A percentile compares a stretch with the other conserved stretches of the same genome.
phyloP scores from a whole-genome alignment of 306 rosid species.

The Corylus heterophylla region DNA sequence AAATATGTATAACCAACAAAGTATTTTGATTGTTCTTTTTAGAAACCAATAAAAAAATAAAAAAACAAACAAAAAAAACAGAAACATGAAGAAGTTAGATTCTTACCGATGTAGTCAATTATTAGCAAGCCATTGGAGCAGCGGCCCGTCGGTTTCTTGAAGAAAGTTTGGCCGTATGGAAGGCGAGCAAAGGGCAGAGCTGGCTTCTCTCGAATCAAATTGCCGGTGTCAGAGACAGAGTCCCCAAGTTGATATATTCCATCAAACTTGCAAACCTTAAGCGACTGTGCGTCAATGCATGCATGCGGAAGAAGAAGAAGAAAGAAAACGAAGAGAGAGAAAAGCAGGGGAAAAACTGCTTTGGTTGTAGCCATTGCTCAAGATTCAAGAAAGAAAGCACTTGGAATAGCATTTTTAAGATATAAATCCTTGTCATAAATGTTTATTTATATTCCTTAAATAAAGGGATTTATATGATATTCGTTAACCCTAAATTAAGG shows the following conservation, averaged over 20 bases:
- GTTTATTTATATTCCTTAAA: too few relatives aligned
- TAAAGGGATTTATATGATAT: too few relatives aligned
- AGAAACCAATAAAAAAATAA: neutral
- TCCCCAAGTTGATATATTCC: conserved; percentile 22
- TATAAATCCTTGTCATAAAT: too few relatives aligned
- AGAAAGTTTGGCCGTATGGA: conserved; percentile 24
- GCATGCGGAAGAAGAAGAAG: neutral
- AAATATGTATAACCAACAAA: too few relatives aligned
- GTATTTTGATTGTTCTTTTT: neutral
- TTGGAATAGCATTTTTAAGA: neutral
- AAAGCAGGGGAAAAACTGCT: neutral
- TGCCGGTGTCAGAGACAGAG: conserved; percentile 16
- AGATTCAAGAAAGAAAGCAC: neutral
- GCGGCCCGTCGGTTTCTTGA: conserved; percentile 13
- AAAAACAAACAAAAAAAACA: neutral
- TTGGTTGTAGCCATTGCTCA: conserved; percentile 9
- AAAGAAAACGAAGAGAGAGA: neutral
- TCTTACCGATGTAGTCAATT: conserved; percentile 17
- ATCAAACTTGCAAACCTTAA: conserved; percentile 6
- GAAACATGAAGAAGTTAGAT: neutral
- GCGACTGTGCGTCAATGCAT: neutral
- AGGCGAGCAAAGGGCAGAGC: neutral
- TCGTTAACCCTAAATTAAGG: too few relatives aligned
- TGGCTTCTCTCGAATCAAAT: conserved; percentile 1
- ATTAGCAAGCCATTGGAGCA: conserved; percentile 23